Percentiles rank a stretch among this genome's conserved stretches.
These are phyloP conservation scores for Candida maltosa DNA, from an alignment of 805 yeast genomes.

Conservation along the genomic window DNA sequence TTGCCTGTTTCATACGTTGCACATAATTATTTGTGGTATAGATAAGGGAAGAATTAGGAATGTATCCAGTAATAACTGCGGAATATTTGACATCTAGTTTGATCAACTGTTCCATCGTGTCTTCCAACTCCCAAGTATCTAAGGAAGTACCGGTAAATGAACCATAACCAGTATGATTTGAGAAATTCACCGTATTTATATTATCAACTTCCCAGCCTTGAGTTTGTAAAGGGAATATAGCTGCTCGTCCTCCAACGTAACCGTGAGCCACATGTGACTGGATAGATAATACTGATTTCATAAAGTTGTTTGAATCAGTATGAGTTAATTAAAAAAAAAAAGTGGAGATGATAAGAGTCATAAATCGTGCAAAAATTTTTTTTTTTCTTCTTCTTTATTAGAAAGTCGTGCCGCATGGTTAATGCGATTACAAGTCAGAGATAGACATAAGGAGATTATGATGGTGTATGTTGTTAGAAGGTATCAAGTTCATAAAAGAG, in stretches of 20 bases:
- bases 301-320: background rate
- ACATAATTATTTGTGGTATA: conserved; percentile 31
- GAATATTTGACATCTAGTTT: conserved; percentile 41
- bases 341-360: background rate
- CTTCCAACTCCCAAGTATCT: conserved; percentile 36
- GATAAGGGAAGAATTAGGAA: conserved; percentile 55
- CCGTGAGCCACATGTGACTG: conserved; percentile 96
- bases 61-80: conserved; percentile 65
- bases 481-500: too few relatives aligned
- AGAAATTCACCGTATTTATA: conserved; percentile 81
- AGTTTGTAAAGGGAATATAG: conserved; percentile 83
- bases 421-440: too few relatives aligned
- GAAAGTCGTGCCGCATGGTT: too few relatives aligned
- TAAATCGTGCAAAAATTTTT: background rate
- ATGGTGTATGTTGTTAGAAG: too few relatives aligned
- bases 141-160: conserved; percentile 56
- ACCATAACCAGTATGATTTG: conserved; percentile 92
- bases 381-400: background rate
- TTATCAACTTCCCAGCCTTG: conserved; percentile 92
- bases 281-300: conserved; percentile 31
- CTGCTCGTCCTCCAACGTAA: conserved; percentile 89
- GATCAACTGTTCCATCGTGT: conserved; percentile 54
- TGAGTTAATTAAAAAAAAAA: conserved; percentile 3
- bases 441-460: too few relatives aligned
- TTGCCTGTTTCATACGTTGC: conserved; percentile 27